Evolutionary conservation across 2,329 filamentous ascomycete species (phyloP).

Genomic region (Fusarium fujikuroi): DNA sequence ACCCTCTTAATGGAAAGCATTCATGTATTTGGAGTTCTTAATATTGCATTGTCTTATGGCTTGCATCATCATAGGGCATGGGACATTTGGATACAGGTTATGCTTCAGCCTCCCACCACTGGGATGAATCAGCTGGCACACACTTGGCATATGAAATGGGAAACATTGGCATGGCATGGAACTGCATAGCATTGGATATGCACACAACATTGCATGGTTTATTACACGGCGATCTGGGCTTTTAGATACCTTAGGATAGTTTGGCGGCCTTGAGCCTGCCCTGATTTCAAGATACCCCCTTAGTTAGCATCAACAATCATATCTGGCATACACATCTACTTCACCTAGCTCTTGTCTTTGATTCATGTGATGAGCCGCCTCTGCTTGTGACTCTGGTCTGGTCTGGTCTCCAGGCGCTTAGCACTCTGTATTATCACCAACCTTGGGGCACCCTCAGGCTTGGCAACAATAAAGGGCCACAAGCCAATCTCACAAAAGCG

Average conservation of each 20-base stretch:
- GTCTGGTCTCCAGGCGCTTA: neutral
- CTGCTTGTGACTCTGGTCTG: slow-evolving; percentile 14
- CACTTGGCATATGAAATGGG: slow-evolving; percentile 14
- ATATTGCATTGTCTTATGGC: slow-evolving; percentile 5
- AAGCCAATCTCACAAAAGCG: slow-evolving; percentile 10
- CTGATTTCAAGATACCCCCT: slow-evolving; percentile 39
- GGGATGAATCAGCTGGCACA: slow-evolving; percentile 32
- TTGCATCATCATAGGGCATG: slow-evolving; percentile 23
- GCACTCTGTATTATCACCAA: neutral
- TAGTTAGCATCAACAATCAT: slow-evolving; percentile 32
- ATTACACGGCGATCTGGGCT: slow-evolving; percentile 25
- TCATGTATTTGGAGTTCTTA: slow-evolving; percentile 29
- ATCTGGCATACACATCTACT: slow-evolving; percentile 17
- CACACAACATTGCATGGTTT: slow-evolving; percentile 21
- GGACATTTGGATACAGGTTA: slow-evolving; percentile 25
- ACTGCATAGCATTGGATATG: slow-evolving; percentile 21
- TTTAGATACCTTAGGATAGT: slow-evolving; percentile 43
- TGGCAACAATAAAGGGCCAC: slow-evolving; percentile 10
- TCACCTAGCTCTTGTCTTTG: neutral
- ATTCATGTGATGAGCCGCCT: slow-evolving; percentile 20
- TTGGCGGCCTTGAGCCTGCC: slow-evolving; percentile 29
- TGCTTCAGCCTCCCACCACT: slow-evolving; percentile 39
- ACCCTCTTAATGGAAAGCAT: slow-evolving; percentile 25
- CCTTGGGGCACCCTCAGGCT: neutral
- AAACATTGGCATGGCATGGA: slow-evolving; percentile 14